A percentile compares a stretch with the other conserved stretches of the same genome.
phyloP scores from a whole-genome alignment of 2,329 filamentous ascomycete species.

The Macroventuria anomochaeta region DNA sequence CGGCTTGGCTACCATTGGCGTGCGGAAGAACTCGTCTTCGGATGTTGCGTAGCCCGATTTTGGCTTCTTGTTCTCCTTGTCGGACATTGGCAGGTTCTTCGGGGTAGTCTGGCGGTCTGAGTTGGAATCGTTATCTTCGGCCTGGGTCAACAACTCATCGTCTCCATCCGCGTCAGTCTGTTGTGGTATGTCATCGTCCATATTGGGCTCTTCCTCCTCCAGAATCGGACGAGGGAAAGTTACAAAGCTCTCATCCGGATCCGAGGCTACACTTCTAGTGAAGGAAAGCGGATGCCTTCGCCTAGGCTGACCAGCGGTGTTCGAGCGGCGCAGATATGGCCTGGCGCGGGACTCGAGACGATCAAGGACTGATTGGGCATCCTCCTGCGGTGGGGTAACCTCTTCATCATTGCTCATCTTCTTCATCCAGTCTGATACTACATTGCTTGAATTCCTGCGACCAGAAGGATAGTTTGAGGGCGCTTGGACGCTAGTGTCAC shows the following conservation, averaged over 20 bases:
- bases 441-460: constrained; percentile 76
- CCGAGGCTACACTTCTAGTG: constrained; percentile 62
- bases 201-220: constrained; percentile 54
- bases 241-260: constrained; percentile 56
- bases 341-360: constrained; percentile 61
- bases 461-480: constrained; percentile 54
- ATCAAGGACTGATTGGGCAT: constrained; percentile 65
- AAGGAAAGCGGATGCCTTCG: constrained; percentile 59
- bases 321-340: constrained; percentile 61
- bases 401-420: constrained; percentile 65
- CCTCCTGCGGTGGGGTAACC: constrained; percentile 67
- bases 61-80: constrained; percentile 38
- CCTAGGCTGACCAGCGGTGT: constrained; percentile 44
- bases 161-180: constrained; percentile 87
- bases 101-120: constrained; percentile 34
- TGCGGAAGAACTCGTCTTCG: constrained; percentile 54
- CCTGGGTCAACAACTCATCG: constrained; percentile 84
- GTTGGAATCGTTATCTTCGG: constrained; percentile 55
- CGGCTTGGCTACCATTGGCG: constrained; percentile 46
- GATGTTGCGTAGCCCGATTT: constrained; percentile 44
- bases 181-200: constrained; percentile 55
- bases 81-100: constrained; percentile 19
- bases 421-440: constrained; percentile 92
- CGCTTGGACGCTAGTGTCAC: constrained; percentile 58
- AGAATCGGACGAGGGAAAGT: constrained; percentile 47